A percentile compares a stretch with the other conserved stretches of the same genome.
phyloP scores from a whole-genome alignment of 345 rosid genomes.

The Gossypium longicalyx region DNA sequence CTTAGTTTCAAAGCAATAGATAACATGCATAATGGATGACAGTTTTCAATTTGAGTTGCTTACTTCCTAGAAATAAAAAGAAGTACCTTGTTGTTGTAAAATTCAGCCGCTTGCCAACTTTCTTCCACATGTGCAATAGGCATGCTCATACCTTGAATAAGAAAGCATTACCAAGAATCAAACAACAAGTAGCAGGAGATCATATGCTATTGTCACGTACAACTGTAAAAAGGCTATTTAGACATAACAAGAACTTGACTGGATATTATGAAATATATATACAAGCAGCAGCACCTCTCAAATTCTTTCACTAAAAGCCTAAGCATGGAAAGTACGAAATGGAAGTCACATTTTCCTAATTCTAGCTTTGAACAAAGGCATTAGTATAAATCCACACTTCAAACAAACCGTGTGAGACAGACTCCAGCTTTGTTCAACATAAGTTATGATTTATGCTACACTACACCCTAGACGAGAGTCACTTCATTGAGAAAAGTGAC shows the following conservation, averaged over 20 bases:
- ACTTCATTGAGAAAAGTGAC: not conserved
- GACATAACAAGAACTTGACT: not conserved
- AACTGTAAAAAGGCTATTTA: not conserved
- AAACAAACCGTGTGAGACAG: not conserved
- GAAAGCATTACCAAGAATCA: slow-evolving; percentile 15
- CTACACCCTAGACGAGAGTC: not conserved
- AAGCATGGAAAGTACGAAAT: not conserved
- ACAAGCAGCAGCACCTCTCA: not conserved
- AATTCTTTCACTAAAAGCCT: not conserved
- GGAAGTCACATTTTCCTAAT: not conserved
- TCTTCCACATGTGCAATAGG: slow-evolving; percentile 97
- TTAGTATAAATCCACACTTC: not conserved
- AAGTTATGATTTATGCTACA: not conserved
- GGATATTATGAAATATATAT: not conserved
- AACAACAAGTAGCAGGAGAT: not conserved
- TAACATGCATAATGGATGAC: not conserved
- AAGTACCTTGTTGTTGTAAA: slow-evolving; percentile 91
- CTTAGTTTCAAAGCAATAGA: not conserved
- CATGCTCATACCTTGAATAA: slow-evolving; percentile 86
- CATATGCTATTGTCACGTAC: not conserved
- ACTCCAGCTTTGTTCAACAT: not conserved
- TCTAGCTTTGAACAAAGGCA: slow-evolving; percentile 1
- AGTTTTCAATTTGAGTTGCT: slow-evolving; percentile 1
- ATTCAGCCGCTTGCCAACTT: slow-evolving; percentile 98
- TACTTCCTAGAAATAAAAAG: not conserved